Evolutionary conservation across 1,139 yeast species (phyloP).

Genomic region (Pichia sp.): DNA sequence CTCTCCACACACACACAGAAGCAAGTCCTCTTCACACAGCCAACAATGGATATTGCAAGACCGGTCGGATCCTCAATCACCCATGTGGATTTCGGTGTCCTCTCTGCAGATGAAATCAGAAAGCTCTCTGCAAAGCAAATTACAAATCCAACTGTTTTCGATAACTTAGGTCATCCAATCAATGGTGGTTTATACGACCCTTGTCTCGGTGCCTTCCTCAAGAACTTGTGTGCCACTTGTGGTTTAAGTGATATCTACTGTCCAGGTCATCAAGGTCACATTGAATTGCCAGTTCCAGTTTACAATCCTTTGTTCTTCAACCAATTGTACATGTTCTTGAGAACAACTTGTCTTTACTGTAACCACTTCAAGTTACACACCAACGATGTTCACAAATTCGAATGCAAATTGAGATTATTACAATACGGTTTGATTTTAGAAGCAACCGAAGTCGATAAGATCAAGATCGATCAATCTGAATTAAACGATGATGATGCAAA

Average conservation of each 20-base stretch:
- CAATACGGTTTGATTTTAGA: slow-evolving; percentile 90
- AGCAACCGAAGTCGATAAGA: slow-evolving; percentile 66
- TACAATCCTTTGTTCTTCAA: slow-evolving; percentile 94
- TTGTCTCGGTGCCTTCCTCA: slow-evolving; percentile 88
- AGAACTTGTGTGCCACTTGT: slow-evolving; percentile 92
- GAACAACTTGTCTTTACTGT: slow-evolving; percentile 89
- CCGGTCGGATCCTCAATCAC: slow-evolving; percentile 95
- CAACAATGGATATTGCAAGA: slow-evolving; percentile 83
- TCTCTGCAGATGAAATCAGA: slow-evolving; percentile 80
- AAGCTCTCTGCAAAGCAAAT: slow-evolving; percentile 91
- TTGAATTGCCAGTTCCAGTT: slow-evolving; percentile 92
- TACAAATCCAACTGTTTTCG: slow-evolving; percentile 92
- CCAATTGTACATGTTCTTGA: slow-evolving; percentile 80
- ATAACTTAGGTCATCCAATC: slow-evolving; percentile 94
- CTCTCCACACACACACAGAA: neutral
- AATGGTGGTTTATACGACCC: slow-evolving; percentile 93
- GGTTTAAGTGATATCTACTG: slow-evolving; percentile 93
- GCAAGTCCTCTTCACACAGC: neutral
- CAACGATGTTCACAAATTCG: slow-evolving; percentile 69
- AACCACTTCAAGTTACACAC: slow-evolving; percentile 73
- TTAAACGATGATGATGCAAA: slow-evolving; percentile 24
- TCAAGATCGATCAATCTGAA: slow-evolving; percentile 42
- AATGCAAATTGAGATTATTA: slow-evolving; percentile 75
- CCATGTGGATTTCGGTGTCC: slow-evolving; percentile 89
- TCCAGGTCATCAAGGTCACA: slow-evolving; percentile 99